These are phyloP conservation scores for Fraxinus dipetala DNA, from an alignment of 305 asterid species.

Conservation along the genomic window DNA sequence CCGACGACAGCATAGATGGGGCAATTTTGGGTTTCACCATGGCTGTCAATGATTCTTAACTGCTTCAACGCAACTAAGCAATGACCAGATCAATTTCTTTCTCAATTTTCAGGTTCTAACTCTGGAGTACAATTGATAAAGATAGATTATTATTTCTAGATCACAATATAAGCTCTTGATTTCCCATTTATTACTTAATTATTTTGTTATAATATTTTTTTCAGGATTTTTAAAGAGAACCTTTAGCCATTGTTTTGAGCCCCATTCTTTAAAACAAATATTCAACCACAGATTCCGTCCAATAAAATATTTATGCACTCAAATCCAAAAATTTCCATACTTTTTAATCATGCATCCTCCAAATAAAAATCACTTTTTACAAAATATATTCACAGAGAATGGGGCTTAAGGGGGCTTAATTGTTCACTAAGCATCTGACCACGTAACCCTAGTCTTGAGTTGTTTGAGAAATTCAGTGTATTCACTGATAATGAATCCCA, in stretches of 20 bases:
- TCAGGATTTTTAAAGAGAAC: background rate
- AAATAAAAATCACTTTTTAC: too few relatives aligned
- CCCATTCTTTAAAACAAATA: too few relatives aligned
- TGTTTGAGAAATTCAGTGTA: background rate
- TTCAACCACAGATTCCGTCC: too few relatives aligned
- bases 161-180: background rate
- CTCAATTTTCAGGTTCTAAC: background rate
- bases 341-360: too few relatives aligned
- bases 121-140: background rate
- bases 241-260: background rate
- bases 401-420: background rate
- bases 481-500: background rate
- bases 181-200: background rate
- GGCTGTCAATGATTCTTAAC: constrained; percentile 2
- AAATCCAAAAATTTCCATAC: too few relatives aligned
- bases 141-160: background rate
- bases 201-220: background rate
- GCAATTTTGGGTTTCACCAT: constrained; percentile 76
- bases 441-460: background rate
- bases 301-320: too few relatives aligned
- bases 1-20: constrained; percentile 94
- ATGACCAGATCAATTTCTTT: background rate
- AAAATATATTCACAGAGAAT: too few relatives aligned
- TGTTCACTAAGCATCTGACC: background rate
- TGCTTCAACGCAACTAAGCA: background rate